Base-by-base conservation (phyloP, 2,329 filamentous ascomycete genomes). In the Cladosporium colombiae region DNA sequence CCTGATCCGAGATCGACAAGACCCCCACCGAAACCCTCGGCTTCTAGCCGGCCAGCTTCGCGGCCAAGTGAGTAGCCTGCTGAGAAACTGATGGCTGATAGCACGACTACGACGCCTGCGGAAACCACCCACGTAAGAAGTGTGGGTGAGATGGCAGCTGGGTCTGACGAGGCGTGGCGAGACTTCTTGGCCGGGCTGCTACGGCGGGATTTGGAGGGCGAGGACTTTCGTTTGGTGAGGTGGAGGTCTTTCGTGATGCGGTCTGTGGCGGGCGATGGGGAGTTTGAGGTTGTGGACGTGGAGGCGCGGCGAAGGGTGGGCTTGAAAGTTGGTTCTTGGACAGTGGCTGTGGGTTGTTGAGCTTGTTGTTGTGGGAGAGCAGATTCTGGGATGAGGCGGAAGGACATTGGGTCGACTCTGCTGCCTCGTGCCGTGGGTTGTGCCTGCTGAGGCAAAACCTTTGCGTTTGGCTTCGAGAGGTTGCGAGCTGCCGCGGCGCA, bases 401-500 rank as follows among this genome's bases (percentile, higher is more conserved):
- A 83, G 1, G 84, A 80, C 10, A 80, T 78, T 14, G 85, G 83
- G 60, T 85, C 82, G 37, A 83, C 73, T 23, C 80, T 77, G 65
- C 67, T 74, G 33, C 70, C 73, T 40, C 68, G 67, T 46, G 64
- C 64, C 14, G 37, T 75, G 74, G 62, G 61, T 58, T 53, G 77
- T 56, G 75, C 75, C 46, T 68, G 80, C 66, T 73, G 73, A 59
- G 82, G 80, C 80, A 78, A 10, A 58, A 25, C 11, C 66, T 78
- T n/a, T 63, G 31, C 3, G n/a, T 76, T 75, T 29, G 78, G 73
- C 69, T 95, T 97, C 10, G 61, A 55, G 0, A 95, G 82, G 4
- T 91, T 90, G 52, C 95, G 87, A 1, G 94, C 95, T 0, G 94
- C 95, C 3, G 93, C 93, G 0, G 93, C 94, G 73, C 92, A 96